Conservation (phyloP, 371 early-diverging fungal species). For the Circinella minor region DNA sequence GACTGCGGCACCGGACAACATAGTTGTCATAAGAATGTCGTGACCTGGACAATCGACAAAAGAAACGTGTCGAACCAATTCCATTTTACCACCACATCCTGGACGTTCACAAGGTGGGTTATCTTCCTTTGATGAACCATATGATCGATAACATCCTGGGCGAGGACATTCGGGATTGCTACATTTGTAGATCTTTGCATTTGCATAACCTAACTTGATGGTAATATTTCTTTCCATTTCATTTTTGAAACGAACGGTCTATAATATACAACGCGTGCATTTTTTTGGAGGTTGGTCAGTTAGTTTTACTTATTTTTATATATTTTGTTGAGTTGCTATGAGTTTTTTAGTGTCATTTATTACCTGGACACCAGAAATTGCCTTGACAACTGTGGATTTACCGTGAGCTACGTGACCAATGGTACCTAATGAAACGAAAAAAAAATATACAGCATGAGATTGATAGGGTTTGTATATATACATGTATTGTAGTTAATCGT, state of each 20-base stretch:
- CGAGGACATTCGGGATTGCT: slow-evolving; percentile 91
- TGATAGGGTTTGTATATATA: not conserved
- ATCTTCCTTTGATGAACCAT: slow-evolving; percentile 85
- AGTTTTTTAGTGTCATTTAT: not conserved
- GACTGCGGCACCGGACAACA: slow-evolving; percentile 99
- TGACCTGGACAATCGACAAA: slow-evolving; percentile 99
- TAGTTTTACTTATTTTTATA: no score
- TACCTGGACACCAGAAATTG: slow-evolving; percentile 98
- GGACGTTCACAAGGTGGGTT: slow-evolving; percentile 91
- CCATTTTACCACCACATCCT: slow-evolving; percentile 90
- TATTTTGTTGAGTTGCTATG: not conserved
- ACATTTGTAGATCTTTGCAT: slow-evolving; percentile 99
- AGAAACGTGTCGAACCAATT: slow-evolving; percentile 95
- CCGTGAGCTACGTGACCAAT: slow-evolving; percentile 99
- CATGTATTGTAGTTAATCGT: no score
- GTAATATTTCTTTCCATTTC: slow-evolving; percentile 99
- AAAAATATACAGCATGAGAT: not conserved
- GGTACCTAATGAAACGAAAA: slow-evolving; percentile 70
- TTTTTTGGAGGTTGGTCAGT: not conserved
- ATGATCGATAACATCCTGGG: slow-evolving; percentile 96
- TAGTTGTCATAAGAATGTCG: slow-evolving; percentile 99
- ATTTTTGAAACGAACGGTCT: slow-evolving; percentile 99
- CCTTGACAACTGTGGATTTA: slow-evolving; percentile 99
- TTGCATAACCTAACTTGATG: slow-evolving; percentile 99
- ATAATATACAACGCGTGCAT: slow-evolving; percentile 7